Percentiles rank a stretch among this genome's conserved stretches.
These are phyloP conservation scores for Nicotiana tabacum DNA, from an alignment of 257 asterid genomes.

Conservation along the genomic window DNA sequence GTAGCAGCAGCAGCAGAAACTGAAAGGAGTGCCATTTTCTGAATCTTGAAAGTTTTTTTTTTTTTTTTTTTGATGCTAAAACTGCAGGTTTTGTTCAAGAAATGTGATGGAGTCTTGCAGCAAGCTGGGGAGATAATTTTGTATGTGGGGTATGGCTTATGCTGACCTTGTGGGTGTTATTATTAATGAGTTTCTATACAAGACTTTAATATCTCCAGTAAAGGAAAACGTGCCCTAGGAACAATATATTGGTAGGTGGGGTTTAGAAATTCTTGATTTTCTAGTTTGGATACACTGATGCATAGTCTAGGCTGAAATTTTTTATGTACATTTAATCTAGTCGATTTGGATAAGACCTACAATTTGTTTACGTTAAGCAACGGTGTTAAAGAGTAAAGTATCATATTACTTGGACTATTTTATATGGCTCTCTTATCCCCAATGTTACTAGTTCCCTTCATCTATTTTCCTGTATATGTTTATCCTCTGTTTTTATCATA, in stretches of 20 bases:
- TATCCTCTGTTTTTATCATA: too few relatives aligned
- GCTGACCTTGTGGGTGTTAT: conserved; percentile 6
- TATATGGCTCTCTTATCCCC: too few relatives aligned
- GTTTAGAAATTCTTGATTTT: not conserved
- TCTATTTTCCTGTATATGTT: too few relatives aligned
- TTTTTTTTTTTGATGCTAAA: not conserved
- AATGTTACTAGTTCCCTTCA: too few relatives aligned
- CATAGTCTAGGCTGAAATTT: not conserved
- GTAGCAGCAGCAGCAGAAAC: not conserved
- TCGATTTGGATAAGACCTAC: too few relatives aligned
- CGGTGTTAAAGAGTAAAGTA: too few relatives aligned
- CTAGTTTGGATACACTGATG: not conserved
- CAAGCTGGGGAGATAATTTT: not conserved
- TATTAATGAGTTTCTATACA: not conserved
- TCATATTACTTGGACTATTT: too few relatives aligned
- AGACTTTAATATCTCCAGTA: not conserved
- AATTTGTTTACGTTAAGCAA: too few relatives aligned
- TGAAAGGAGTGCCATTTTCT: conserved; percentile 11
- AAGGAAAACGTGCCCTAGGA: not conserved
- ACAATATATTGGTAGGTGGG: not conserved
- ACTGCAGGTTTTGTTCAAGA: not conserved
- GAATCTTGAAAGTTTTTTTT: not conserved
- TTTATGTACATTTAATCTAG: not conserved
- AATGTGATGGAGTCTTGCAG: not conserved
- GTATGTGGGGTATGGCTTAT: not conserved